Percentiles rank a stretch among this genome's conserved stretches.
Evolutionary conservation across 169 alveolate species (phyloP).

Genomic region (Eimeria sp.): DNA sequence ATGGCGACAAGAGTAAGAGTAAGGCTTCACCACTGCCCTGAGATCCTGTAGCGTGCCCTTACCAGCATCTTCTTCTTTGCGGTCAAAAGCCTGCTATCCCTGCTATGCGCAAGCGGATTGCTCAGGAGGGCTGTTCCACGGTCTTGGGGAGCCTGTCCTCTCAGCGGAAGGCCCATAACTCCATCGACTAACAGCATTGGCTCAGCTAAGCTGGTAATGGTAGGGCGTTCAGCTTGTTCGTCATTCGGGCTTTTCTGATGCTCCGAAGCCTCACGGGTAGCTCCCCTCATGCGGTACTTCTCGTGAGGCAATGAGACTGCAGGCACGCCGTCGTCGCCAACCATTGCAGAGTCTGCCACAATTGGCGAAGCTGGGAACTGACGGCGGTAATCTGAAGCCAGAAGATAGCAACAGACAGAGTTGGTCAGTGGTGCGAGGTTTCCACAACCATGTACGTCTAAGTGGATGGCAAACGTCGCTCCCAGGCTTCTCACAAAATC

Average conservation of each 20-base stretch:
- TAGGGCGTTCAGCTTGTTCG: neutral
- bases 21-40: neutral
- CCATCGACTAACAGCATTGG: constrained; percentile 64
- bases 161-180: constrained; percentile 53
- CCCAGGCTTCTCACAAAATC: neutral
- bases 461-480: neutral
- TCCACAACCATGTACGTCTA: neutral
- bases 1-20: neutral
- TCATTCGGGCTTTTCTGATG: neutral
- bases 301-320: constrained; percentile 67
- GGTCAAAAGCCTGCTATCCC: constrained; percentile 45
- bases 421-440: neutral
- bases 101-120: constrained; percentile 35
- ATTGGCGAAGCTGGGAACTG: constrained; percentile 70
- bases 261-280: neutral
- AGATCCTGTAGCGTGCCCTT: neutral
- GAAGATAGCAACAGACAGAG: neutral
- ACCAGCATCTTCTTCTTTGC: constrained; percentile 60
- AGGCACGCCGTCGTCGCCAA: constrained; percentile 59
- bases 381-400: constrained; percentile 47
- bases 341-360: constrained; percentile 64
- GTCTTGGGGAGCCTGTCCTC: constrained; percentile 57
- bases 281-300: neutral
- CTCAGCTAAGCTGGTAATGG: constrained; percentile 55
- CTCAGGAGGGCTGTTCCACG: constrained; percentile 63